These are phyloP conservation scores for Pseudoneurospora amorphoporcata DNA, from an alignment of 495 filamentous ascomycete species.

Conservation along the genomic window DNA sequence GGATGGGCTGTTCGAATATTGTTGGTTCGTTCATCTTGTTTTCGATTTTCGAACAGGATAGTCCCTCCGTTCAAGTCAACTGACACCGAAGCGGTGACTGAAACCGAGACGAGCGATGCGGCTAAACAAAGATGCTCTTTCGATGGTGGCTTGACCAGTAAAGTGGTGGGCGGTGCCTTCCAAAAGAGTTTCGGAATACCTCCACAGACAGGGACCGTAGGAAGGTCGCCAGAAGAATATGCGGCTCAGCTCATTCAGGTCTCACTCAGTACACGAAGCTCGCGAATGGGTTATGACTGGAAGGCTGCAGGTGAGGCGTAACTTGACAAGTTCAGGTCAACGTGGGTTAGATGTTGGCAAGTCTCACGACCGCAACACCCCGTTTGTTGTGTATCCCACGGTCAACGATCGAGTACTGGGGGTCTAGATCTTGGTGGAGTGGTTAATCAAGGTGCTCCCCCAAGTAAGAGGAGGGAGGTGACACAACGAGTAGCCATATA, in stretches of 20 bases:
- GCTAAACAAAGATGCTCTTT: neutral
- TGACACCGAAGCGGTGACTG: neutral
- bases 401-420: neutral
- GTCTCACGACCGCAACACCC: neutral
- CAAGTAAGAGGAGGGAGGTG: neutral
- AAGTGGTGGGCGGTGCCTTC: neutral
- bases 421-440: neutral
- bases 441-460: neutral
- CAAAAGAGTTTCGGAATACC: neutral
- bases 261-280: neutral
- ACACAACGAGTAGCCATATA: neutral
- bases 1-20: conserved; percentile 26
- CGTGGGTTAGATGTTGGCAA: neutral
- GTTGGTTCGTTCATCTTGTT: conserved; percentile 24
- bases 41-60: neutral
- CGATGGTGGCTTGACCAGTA: no score
- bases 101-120: neutral
- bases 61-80: neutral
- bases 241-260: neutral
- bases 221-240: neutral
- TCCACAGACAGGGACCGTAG: neutral
- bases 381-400: neutral
- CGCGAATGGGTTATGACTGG: neutral
- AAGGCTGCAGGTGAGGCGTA: neutral
- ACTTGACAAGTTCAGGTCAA: neutral